Base-by-base conservation (phyloP, 441 rosid species). In the Rhodomyrtus psidioides region DNA sequence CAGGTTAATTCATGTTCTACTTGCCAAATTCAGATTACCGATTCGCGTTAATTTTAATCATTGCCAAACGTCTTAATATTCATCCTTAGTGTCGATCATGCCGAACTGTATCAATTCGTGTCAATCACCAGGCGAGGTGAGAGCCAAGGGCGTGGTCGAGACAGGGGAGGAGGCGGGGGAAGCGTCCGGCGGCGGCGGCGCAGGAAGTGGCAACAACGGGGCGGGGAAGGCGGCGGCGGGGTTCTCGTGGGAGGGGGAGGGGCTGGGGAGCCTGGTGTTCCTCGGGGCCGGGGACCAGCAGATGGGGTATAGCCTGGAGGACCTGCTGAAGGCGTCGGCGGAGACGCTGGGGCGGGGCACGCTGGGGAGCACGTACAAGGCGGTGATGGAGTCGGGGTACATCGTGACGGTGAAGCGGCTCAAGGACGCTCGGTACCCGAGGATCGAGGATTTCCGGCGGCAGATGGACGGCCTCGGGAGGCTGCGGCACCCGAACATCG, bases 271-370 rank as follows among this genome's bases (percentile, higher is more conserved):
- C 82, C 90, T 94, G 81, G 91, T 90, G 87, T 94, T 93, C 89
- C 92, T 93, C 12, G 94, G 92, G 44, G 93, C 93, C 27, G 91
- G 94, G 49, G 86, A 96, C 91, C 93, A 94, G 89, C 91, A 91
- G 89, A 95, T 95, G 96, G 91, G 83, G 57, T 91, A 90, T 62
- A 90, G 86, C 79, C 94, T 93, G 2, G 96, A 94, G 91, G 96
- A 94, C 86, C 89, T 94, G 53, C 88, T 94, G 89, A 92, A 91
- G 88, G 96, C 96, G 83, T 94, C 96, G 2, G 96, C 96, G 5
- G 96, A 94, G 89, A 94, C 93, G 87, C 93, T 94, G 0, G 96
- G 96, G n/a, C 92, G 92, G 88, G 96, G 96, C 26, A 91, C 92
- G 53, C 90, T 87, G 2, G 96, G 96, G 58, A 93, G 95, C 1